Percentiles rank a stretch among this genome's conserved stretches.
These are phyloP conservation scores for Zostera marina DNA, from an alignment of 116 monocot genomes.

Conservation along the genomic window DNA sequence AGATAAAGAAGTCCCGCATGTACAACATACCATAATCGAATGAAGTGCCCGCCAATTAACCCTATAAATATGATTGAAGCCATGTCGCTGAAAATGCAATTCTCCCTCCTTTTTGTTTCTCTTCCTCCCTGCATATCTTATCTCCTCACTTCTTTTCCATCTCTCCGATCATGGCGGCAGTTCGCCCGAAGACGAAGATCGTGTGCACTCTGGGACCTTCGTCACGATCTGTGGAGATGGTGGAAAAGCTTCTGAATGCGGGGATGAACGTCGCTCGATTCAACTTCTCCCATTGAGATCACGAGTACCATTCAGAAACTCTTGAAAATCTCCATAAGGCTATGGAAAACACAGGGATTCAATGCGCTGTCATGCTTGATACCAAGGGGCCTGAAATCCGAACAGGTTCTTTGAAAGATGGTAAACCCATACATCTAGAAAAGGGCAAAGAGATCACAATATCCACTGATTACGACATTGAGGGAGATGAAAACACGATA, in stretches of 20 bases:
- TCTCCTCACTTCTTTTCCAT: neutral
- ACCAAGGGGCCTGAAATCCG: slow-evolving; percentile 72
- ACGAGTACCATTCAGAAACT: slow-evolving; percentile 30
- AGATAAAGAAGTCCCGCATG: neutral
- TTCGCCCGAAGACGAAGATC: slow-evolving; percentile 26
- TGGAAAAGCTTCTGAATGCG: slow-evolving; percentile 27
- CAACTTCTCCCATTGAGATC: slow-evolving; percentile 29
- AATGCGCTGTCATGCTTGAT: slow-evolving; percentile 30
- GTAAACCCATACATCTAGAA: slow-evolving; percentile 43
- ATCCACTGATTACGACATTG: slow-evolving; percentile 55
- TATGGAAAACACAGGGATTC: slow-evolving; percentile 24
- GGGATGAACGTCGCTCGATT: slow-evolving; percentile 33
- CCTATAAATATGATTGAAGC: neutral
- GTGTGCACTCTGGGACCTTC: slow-evolving; percentile 28
- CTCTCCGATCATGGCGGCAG: neutral
- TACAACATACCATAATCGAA: neutral
- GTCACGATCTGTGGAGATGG: slow-evolving; percentile 25
- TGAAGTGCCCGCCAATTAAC: neutral
- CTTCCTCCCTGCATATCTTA: neutral
- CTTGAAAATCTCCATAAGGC: slow-evolving; percentile 18
- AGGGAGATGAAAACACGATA: slow-evolving; percentile 56
- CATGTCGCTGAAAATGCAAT: neutral
- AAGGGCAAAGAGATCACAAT: slow-evolving; percentile 57
- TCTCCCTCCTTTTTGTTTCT: neutral
- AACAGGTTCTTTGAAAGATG: slow-evolving; percentile 64